These are phyloP conservation scores for Aspergillus ibericus DNA, from an alignment of 2,329 filamentous ascomycete species.

Conservation along the genomic window DNA sequence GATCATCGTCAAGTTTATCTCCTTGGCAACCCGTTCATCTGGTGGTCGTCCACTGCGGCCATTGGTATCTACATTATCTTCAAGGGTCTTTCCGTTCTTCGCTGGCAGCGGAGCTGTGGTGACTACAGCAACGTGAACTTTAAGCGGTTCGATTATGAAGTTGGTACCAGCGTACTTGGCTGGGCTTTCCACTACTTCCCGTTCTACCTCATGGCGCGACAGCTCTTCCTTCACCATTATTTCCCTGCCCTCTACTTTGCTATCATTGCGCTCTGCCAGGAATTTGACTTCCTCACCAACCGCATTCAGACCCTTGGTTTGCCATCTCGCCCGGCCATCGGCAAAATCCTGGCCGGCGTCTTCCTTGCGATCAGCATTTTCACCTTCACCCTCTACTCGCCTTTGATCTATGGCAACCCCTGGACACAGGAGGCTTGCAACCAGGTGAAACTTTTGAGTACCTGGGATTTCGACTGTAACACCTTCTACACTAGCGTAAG, in stretches of 20 bases:
- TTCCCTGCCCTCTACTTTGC: constrained; percentile 96
- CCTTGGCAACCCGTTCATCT: constrained; percentile 89
- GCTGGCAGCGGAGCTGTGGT: constrained; percentile 90
- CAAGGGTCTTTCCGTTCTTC: constrained; percentile 82
- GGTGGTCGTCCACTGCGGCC: constrained; percentile 83
- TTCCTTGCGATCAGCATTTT: constrained; percentile 74
- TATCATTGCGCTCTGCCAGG: constrained; percentile 82
- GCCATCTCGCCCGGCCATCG: constrained; percentile 69
- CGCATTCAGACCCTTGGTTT: constrained; percentile 69
- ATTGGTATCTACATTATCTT: constrained; percentile 76
- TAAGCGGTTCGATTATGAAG: constrained; percentile 97
- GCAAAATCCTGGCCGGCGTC: constrained; percentile 68
- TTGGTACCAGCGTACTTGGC: constrained; percentile 83
- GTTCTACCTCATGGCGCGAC: constrained; percentile 96
- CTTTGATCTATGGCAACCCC: constrained; percentile 85
- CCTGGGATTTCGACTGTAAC: constrained; percentile 99
- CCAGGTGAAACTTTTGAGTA: constrained; percentile 78
- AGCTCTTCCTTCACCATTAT: constrained; percentile 98
- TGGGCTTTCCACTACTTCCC: constrained; percentile 99
- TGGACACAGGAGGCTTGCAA: constrained; percentile 91
- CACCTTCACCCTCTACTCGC: constrained; percentile 81
- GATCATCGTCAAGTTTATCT: constrained; percentile 95
- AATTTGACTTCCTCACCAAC: constrained; percentile 79
- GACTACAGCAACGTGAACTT: constrained; percentile 82
- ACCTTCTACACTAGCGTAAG: constrained; percentile 85